phyloP scores from a whole-genome alignment of 352 stramenopile species.

The Plasmopara muralis region DNA sequence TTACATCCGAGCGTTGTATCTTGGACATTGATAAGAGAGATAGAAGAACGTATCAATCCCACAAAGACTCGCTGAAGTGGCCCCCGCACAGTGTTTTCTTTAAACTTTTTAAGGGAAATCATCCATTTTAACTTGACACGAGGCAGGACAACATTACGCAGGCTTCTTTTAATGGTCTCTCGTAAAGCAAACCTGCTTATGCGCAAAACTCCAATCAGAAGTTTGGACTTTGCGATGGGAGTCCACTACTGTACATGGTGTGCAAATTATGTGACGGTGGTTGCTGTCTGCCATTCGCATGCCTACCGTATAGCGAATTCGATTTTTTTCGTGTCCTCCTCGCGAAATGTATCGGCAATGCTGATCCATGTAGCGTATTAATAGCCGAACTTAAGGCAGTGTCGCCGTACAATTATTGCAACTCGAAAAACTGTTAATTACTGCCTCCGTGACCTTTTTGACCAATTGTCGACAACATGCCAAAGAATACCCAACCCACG shows the following conservation, averaged over 20 bases:
- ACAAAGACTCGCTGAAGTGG: too few species aligned
- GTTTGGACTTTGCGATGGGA: neutral
- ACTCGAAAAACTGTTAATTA: slow-evolving; percentile 4
- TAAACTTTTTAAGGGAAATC: too few species aligned
- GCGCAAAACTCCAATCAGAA: neutral
- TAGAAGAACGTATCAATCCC: too few species aligned
- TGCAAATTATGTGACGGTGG: neutral
- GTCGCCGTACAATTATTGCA: neutral
- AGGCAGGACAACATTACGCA: too few species aligned
- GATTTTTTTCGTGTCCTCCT: slow-evolving; percentile 19
- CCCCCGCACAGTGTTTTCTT: too few species aligned
- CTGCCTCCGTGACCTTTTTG: slow-evolving; percentile 16
- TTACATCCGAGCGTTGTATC: too few species aligned
- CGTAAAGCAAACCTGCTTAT: neutral
- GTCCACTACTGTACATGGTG: neutral
- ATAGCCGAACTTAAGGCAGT: slow-evolving; percentile 1
- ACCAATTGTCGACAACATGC: slow-evolving; percentile 19
- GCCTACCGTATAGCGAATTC: slow-evolving; percentile 3
- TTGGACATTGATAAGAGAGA: too few species aligned
- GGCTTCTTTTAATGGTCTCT: too few species aligned
- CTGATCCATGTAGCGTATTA: neutral
- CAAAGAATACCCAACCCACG: slow-evolving; percentile 16
- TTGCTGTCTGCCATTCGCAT: neutral
- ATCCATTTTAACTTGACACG: too few species aligned
- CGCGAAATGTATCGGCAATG: slow-evolving; percentile 17